A percentile compares a stretch with the other conserved stretches of the same genome.
Conservation (phyloP, 768 basidiomycete genomes). For the Agaricus blazei region DNA sequence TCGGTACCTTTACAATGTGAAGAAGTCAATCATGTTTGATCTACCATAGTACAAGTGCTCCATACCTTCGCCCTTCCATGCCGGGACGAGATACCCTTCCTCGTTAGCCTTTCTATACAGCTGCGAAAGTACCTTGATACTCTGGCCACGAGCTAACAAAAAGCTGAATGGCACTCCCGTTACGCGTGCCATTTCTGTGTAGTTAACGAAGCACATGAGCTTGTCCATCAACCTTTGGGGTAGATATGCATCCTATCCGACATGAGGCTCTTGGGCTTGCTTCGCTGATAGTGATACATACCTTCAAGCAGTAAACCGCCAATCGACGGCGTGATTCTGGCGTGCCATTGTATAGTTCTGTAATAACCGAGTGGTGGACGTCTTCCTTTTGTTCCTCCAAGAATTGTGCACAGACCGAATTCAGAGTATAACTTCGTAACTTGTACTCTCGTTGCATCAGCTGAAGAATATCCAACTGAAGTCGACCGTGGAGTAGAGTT, state of each 20-base stretch:
- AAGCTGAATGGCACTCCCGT: slow-evolving; percentile 99
- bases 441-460: slow-evolving; percentile 99
- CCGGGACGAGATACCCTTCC: slow-evolving; percentile 86
- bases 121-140: slow-evolving; percentile 97
- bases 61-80: slow-evolving; percentile 79
- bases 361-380: slow-evolving; percentile 97
- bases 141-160: slow-evolving; percentile 89
- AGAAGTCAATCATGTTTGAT: neutral
- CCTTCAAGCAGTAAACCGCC: slow-evolving; percentile 98
- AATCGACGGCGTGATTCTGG: slow-evolving; percentile 88
- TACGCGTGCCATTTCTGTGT: slow-evolving; percentile 98
- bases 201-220: slow-evolving; percentile 98
- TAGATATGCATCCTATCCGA: slow-evolving; percentile 81
- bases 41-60: neutral
- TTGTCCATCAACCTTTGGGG: slow-evolving; percentile 96
- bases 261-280: neutral
- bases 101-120: slow-evolving; percentile 90
- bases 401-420: slow-evolving; percentile 97
- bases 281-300: slow-evolving; percentile 17
- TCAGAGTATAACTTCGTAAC: slow-evolving; percentile 93
- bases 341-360: slow-evolving; percentile 95
- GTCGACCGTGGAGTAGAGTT: slow-evolving; percentile 81
- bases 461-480: slow-evolving; percentile 94
- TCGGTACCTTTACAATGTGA: slow-evolving; percentile 56
- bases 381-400: slow-evolving; percentile 99